Evolutionary conservation across 2,329 filamentous ascomycete species (phyloP), one percentile per base, ranked within the genome.

Genomic region (Colletotrichum sp.): DNA sequence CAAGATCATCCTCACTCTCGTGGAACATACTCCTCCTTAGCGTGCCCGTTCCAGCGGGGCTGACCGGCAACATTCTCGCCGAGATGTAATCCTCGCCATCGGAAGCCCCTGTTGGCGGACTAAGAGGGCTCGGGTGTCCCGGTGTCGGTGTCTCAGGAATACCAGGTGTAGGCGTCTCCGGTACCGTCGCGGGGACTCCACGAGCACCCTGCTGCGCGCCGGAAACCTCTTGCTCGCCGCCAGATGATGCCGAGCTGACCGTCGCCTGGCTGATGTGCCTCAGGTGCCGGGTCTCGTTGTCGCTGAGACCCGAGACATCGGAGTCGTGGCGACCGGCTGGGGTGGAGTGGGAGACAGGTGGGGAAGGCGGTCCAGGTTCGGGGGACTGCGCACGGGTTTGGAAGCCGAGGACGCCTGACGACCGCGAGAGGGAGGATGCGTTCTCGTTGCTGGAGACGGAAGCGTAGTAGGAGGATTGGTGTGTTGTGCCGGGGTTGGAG

Each of bases 181-280:
- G 74, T 52, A 74, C 71, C 48, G 68, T 68, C 8, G 60, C 64
- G 6, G 76, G 69, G 3, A 74, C 39, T 3, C 63, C 67, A 4
- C 69, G 76, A 1, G 36, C 70, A 36, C 64, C 68, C 48, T 28
- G 60, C 61, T 60, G 67, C 65, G 73, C 34, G 6, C 61, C 36
- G 22, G 48, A 16, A 5, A 34, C 30, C 52, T 61, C 48, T 16
- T 59, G 69, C 28, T 69, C 73, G 19, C 69, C 76, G 2, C 74
- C 68, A 39, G 64, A 72, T 3, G 74, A 72, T 19, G 72, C 36
- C 39, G 84, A 85, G 72, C 82, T 85, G 28, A 87, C 84, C 4
- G 85, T 87, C 2, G 81, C 80, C 75, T 86, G 85, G 80, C 86
- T 88, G 60, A 85, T 81, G 52, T 87, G 83, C 3, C 87, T 83